Evolutionary conservation across 1,284 basidiomycete species (phyloP).

Genomic region (Coriolopsis trogii): DNA sequence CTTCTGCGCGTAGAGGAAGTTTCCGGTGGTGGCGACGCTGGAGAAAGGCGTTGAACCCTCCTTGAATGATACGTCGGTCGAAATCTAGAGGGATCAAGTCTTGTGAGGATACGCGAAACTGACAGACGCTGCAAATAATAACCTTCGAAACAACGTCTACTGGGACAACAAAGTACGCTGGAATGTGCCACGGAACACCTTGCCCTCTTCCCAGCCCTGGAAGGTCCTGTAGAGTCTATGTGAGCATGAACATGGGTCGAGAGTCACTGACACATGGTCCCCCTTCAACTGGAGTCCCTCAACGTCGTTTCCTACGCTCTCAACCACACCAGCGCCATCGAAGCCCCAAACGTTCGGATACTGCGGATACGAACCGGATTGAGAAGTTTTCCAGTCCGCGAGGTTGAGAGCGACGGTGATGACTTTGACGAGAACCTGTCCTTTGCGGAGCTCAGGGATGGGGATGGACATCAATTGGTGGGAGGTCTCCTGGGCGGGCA

Average conservation of each 20-base stretch:
- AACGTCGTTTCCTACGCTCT: background rate
- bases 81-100: conserved; percentile 23
- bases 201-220: conserved; percentile 29
- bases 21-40: conserved; percentile 27
- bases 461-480: conserved; percentile 6
- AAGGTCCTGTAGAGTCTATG: background rate
- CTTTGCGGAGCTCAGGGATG: conserved; percentile 32
- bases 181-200: conserved; percentile 46
- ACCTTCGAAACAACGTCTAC: conserved; percentile 3
- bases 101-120: background rate
- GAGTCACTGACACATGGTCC: background rate
- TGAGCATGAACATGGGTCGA: background rate
- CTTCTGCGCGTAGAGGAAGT: conserved; percentile 28
- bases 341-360: background rate
- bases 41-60: conserved; percentile 34
- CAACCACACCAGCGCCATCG: background rate
- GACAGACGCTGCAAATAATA: no score
- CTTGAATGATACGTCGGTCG: conserved; percentile 28
- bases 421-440: conserved; percentile 30
- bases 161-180: conserved; percentile 31
- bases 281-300: background rate
- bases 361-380: background rate
- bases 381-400: background rate
- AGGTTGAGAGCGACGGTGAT: background rate
- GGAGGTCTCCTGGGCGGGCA: background rate